Evolutionary conservation across 805 yeast genomes (phyloP).

Genomic region (Sungouiella blattae): DNA sequence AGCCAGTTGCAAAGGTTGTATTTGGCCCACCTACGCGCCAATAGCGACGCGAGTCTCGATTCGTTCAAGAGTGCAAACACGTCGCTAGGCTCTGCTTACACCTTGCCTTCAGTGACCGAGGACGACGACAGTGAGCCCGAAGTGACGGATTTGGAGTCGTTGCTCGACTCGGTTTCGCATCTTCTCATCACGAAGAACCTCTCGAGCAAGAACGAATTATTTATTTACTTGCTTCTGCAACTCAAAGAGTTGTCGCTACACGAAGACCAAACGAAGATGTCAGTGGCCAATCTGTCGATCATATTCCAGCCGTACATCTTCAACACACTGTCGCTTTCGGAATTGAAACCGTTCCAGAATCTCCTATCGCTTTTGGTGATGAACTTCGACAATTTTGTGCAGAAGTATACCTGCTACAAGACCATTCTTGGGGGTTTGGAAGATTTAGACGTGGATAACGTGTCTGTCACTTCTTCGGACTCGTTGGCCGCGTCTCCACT

Average conservation of each 20-base stretch:
- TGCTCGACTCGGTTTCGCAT: slow-evolving; percentile 12
- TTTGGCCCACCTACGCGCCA: slow-evolving; percentile 2
- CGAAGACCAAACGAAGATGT: slow-evolving; percentile 25
- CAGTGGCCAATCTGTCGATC: slow-evolving; percentile 24
- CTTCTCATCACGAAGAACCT: slow-evolving; percentile 12
- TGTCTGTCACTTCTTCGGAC: slow-evolving; percentile 8
- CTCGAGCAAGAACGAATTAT: slow-evolving; percentile 14
- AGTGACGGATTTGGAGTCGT: slow-evolving; percentile 1
- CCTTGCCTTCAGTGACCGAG: slow-evolving; percentile 1
- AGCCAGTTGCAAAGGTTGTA: slow-evolving; percentile 8
- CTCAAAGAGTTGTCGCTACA: slow-evolving; percentile 14
- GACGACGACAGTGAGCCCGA: slow-evolving; percentile 3
- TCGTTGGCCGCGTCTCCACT: slow-evolving; percentile 12
- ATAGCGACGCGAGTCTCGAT: slow-evolving; percentile 5
- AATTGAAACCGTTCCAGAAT: slow-evolving; percentile 9
- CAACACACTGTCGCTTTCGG: slow-evolving; percentile 11
- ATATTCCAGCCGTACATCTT: slow-evolving; percentile 32
- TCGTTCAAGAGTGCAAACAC: slow-evolving; percentile 10
- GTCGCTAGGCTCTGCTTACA: not conserved
- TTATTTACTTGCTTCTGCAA: slow-evolving; percentile 16
- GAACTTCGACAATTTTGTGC: slow-evolving; percentile 10
- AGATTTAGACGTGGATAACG: slow-evolving; percentile 6
- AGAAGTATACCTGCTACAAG: slow-evolving; percentile 6
- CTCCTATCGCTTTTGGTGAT: slow-evolving; percentile 16
- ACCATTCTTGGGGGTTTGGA: slow-evolving; percentile 9